Evolutionary conservation across 2,329 filamentous ascomycete genomes (phyloP).

Genomic region (Colletotrichum lentis): DNA sequence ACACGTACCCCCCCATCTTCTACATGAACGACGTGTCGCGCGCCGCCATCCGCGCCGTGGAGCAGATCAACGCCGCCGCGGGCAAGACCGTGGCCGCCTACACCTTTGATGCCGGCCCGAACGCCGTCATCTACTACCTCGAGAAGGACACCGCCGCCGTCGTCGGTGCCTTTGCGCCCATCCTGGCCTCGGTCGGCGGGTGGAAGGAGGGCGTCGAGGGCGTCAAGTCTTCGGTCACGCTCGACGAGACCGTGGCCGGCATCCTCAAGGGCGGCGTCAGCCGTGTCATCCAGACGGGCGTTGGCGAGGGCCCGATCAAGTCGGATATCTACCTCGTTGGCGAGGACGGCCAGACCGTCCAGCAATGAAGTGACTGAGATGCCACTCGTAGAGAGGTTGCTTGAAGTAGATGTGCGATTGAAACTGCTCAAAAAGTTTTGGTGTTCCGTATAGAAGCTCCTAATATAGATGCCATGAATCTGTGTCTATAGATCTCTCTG

Average conservation of each 20-base stretch:
- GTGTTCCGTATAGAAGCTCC: not conserved
- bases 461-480: not conserved
- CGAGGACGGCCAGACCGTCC: constrained; percentile 65
- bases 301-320: constrained; percentile 87
- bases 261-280: constrained; percentile 81
- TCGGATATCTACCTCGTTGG: constrained; percentile 80
- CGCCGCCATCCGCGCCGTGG: constrained; percentile 86
- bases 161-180: constrained; percentile 78
- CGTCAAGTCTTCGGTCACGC: constrained; percentile 61
- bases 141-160: constrained; percentile 78
- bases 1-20: constrained; percentile 97
- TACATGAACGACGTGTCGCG: constrained; percentile 96
- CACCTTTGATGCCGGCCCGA: constrained; percentile 96
- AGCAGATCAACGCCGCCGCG: constrained; percentile 83
- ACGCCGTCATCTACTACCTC: constrained; percentile 95
- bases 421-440: not conserved
- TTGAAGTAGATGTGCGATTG: not conserved
- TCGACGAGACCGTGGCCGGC: constrained; percentile 71
- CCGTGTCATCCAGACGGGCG: constrained; percentile 88
- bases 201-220: constrained; percentile 71
- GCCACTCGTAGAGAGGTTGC: not conserved
- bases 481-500: not conserved
- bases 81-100: constrained; percentile 88
- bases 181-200: constrained; percentile 70
- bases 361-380: constrained; percentile 39